Base-by-base conservation (phyloP, 192 early-diverging fungal genomes). In the Backusella circina region DNA sequence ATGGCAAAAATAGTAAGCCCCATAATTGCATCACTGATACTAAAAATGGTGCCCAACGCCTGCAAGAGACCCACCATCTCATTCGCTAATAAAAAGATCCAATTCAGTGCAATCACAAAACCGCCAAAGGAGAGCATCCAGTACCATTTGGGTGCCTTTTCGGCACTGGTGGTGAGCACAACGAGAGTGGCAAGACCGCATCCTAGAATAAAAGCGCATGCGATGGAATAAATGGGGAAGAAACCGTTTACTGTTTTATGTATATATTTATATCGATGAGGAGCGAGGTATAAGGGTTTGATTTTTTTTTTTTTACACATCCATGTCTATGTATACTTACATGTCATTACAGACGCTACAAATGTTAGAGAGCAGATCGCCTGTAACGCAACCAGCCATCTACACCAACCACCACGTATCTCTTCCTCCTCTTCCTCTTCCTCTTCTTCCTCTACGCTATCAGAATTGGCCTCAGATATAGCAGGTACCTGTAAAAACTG, bases 41-140 rank as follows among this genome's bases (percentile, higher is more conserved):
- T 87, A 68, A 94, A 83, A 38, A 96, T 90, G 33, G 91, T 83
- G 4, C 93, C 95, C 30, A 97, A 80, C 1, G 94, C 88, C 79
- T 93, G 91, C 23, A 97, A 84, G 5, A 97, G 79, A 1, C 91
- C 91, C 3, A 98, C 95, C 44, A 97, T 88, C 74, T 96, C 95
- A 78, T 93, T 92, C 0, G 96, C 95, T 33, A 96, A 83, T 18
- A 95, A 76, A 79, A 91, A 94, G 12, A 97, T 91, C 96, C 96
- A 97, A 1, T 86, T 83, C 33, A 97, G 87, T 1, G 90, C 89
- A 15, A 92, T 84, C n/a, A 90, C 71, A 75, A 97, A 95, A 12
- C 96, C 96, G 26, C 87, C 79, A 77, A 88, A 84, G 13, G 88
- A 85, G 9, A 89, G 41, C 10, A 75, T 75, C 50, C 81, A 84